Evolutionary conservation across 2,329 filamentous ascomycete genomes (phyloP).

Genomic region (Septoria petroselini): DNA sequence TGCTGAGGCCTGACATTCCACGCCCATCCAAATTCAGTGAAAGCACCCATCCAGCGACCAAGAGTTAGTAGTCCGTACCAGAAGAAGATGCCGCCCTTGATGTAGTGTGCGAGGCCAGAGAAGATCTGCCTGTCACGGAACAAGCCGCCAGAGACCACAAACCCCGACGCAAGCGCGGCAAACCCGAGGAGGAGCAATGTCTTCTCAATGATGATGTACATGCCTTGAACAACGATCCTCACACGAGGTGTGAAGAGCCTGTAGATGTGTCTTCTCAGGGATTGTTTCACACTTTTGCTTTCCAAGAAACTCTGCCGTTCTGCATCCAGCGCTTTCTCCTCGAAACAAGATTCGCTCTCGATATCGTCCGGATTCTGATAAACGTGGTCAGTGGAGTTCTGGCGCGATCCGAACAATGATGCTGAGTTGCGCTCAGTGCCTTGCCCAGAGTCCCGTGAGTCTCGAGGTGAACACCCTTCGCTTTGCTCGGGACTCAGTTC

Average conservation of each 20-base stretch:
- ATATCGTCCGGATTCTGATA: slow-evolving; percentile 26
- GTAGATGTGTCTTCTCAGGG: slow-evolving; percentile 28
- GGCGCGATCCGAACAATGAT: slow-evolving; percentile 32
- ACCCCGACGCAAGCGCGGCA: slow-evolving; percentile 66
- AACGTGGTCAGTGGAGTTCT: slow-evolving; percentile 35
- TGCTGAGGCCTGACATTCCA: slow-evolving; percentile 78
- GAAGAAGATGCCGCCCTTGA: slow-evolving; percentile 94
- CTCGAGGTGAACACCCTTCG: slow-evolving; percentile 31
- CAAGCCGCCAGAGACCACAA: slow-evolving; percentile 75
- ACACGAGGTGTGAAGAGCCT: slow-evolving; percentile 47
- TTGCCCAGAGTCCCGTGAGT: slow-evolving; percentile 43
- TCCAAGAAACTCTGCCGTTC: slow-evolving; percentile 47
- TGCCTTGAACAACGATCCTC: slow-evolving; percentile 56
- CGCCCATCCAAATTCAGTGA: slow-evolving; percentile 87
- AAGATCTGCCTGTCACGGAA: slow-evolving; percentile 63
- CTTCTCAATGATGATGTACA: slow-evolving; percentile 70
- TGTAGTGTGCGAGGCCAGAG: slow-evolving; percentile 84
- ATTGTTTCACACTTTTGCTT: slow-evolving; percentile 28
- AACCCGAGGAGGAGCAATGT: slow-evolving; percentile 76
- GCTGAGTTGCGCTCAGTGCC: slow-evolving; percentile 32
- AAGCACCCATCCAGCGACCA: slow-evolving; percentile 85
- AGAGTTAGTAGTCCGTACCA: slow-evolving; percentile 86
- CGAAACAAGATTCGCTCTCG: slow-evolving; percentile 41
- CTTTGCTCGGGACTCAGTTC: slow-evolving; percentile 27
- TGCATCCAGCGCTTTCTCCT: slow-evolving; percentile 33